These are phyloP conservation scores for Chlorella variabilis DNA, from an alignment of 163 green algal genomes.

Conservation along the genomic window DNA sequence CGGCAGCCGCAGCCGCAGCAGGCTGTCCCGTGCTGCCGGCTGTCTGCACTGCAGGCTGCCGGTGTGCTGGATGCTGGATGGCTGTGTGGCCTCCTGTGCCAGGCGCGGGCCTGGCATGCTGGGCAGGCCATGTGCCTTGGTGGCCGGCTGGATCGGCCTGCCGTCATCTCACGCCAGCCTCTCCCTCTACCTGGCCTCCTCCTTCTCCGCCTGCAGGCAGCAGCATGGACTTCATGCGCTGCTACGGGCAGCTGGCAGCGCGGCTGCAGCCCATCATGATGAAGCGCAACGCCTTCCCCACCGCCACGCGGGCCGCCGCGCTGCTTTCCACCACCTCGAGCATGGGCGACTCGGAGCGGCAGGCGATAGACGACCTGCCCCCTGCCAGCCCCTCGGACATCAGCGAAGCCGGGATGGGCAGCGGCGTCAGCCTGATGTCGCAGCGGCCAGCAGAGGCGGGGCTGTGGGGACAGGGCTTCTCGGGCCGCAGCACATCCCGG, in stretches of 20 bases:
- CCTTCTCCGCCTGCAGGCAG: no score
- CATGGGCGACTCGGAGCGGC: slow-evolving; percentile 9
- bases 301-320: not conserved
- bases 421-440: not conserved
- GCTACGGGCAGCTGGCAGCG: slow-evolving; percentile 20
- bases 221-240: slow-evolving; percentile 35
- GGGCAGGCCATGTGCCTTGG: not conserved
- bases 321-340: not conserved
- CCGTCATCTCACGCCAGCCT: not conserved
- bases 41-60: no score
- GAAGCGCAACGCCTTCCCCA: slow-evolving; percentile 19
- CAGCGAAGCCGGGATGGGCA: not conserved
- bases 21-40: no score
- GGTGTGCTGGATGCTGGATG: not conserved
- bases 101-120: no score
- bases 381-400: not conserved
- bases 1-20: no score
- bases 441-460: not conserved
- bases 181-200: not conserved
- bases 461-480: not conserved
- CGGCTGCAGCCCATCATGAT: slow-evolving; percentile 34
- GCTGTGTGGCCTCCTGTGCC: no score
- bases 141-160: not conserved
- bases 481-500: not conserved
- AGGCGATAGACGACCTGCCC: not conserved